These are phyloP conservation scores for Saccharomycopsis phalli DNA, from an alignment of 1,139 yeast species.

Conservation along the genomic window DNA sequence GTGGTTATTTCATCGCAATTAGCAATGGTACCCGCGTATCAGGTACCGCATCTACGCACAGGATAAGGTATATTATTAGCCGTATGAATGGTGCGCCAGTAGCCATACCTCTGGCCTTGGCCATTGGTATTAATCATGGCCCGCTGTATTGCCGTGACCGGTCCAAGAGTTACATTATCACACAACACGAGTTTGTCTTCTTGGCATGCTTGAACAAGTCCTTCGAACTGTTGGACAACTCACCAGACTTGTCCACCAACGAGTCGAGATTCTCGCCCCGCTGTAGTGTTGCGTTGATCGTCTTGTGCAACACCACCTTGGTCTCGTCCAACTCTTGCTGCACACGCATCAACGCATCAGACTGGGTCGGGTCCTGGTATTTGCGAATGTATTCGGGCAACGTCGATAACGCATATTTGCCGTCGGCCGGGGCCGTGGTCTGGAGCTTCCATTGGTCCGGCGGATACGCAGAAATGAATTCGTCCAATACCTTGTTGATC, in stretches of 20 bases:
- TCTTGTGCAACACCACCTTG: slow-evolving; percentile 89
- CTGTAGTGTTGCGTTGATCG: slow-evolving; percentile 87
- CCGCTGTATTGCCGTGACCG: too few species aligned
- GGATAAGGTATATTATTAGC: too few species aligned
- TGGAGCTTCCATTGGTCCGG: slow-evolving; percentile 56
- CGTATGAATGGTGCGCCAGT: too few species aligned
- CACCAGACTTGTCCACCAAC: slow-evolving; percentile 90
- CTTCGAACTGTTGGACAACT: slow-evolving; percentile 77
- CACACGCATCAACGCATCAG: slow-evolving; percentile 93
- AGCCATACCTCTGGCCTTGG: too few species aligned
- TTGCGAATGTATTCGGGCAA: slow-evolving; percentile 65
- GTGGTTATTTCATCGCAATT: too few species aligned
- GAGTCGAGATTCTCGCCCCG: slow-evolving; percentile 95
- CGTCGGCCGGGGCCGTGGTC: slow-evolving; percentile 36
- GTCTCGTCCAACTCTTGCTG: slow-evolving; percentile 98
- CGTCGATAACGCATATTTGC: slow-evolving; percentile 45
- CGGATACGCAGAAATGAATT: slow-evolving; percentile 79
- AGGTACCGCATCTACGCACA: too few species aligned
- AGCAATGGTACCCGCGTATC: too few species aligned
- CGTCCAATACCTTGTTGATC: slow-evolving; percentile 84
- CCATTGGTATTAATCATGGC: too few species aligned
- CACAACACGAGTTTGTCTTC: slow-evolving; percentile 94
- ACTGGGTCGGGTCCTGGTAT: slow-evolving; percentile 95
- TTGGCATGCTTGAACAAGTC: slow-evolving; percentile 97
- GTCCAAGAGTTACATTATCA: slow-evolving; percentile 46